These are phyloP conservation scores for Aureobasidium zeae DNA, from an alignment of 2,329 filamentous ascomycete species.

Conservation along the genomic window DNA sequence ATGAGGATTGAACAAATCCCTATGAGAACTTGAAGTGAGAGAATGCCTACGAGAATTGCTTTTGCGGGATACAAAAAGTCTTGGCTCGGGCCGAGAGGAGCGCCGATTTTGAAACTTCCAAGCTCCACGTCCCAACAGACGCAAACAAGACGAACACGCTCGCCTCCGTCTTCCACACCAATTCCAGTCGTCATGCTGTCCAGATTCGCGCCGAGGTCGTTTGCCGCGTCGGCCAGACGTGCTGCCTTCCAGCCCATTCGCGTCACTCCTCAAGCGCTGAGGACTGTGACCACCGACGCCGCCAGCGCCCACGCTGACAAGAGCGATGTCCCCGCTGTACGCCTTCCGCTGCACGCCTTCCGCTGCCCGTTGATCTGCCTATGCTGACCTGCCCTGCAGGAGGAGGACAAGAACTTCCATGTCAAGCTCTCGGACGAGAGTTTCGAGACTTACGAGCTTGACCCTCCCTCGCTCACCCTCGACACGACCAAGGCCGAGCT, in stretches of 20 bases:
- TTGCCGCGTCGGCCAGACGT: constrained; percentile 26
- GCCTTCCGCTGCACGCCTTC: no score
- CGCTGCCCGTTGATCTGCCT: no score
- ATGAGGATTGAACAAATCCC: no score
- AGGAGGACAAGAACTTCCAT: constrained; percentile 87
- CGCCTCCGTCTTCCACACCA: constrained; percentile 2
- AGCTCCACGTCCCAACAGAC: constrained; percentile 14
- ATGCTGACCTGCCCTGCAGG: constrained; percentile 45
- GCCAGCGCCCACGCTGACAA: constrained; percentile 84
- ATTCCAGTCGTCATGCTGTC: constrained; percentile 26
- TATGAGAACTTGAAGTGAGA: no score
- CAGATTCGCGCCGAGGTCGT: constrained; percentile 29
- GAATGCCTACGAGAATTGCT: no score
- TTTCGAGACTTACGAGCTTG: constrained; percentile 98
- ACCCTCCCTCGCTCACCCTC: constrained; percentile 87
- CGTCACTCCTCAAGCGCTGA: constrained; percentile 45
- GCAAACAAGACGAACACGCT: constrained; percentile 7
- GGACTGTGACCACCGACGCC: constrained; percentile 89
- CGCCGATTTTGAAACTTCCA: not conserved
- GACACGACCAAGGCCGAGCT: constrained; percentile 94
- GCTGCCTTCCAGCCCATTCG: constrained; percentile 28
- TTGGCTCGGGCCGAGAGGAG: constrained; percentile 7
- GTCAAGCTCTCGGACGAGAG: constrained; percentile 93
- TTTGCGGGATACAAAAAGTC: constrained; percentile 5
- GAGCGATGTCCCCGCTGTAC: constrained; percentile 57